Evolutionary conservation across 257 asterid species (phyloP).

Genomic region (Jacaranda copaia): DNA sequence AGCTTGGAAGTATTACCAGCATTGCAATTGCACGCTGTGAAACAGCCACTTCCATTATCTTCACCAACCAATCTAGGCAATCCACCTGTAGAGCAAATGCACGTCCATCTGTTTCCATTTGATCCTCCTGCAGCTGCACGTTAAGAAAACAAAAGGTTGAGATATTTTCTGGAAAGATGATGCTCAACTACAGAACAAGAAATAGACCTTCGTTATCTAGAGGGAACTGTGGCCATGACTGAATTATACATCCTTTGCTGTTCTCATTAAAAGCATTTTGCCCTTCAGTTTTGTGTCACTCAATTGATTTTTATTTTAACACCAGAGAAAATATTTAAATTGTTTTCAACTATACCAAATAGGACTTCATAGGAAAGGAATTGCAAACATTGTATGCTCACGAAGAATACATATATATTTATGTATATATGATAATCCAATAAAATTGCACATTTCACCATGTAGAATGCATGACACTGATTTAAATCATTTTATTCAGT

Average conservation of each 20-base stretch:
- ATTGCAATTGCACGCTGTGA: slow-evolving; percentile 73
- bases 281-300: not conserved
- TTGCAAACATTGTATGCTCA: not conserved
- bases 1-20: slow-evolving; percentile 60
- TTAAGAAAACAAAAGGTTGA: slow-evolving; percentile 32
- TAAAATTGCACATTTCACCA: not conserved
- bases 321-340: not conserved
- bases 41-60: slow-evolving; percentile 63
- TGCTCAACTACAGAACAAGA: not conserved
- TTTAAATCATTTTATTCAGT: not conserved
- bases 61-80: slow-evolving; percentile 68
- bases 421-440: not conserved
- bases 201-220: slow-evolving; percentile 2
- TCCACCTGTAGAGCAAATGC: slow-evolving; percentile 66
- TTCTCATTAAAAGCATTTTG: not conserved
- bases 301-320: not conserved
- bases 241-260: not conserved
- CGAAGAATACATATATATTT: not conserved
- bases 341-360: not conserved
- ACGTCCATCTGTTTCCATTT: slow-evolving; percentile 64
- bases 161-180: slow-evolving; percentile 22
- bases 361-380: not conserved
- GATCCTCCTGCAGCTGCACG: slow-evolving; percentile 58
- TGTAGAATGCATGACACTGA: not conserved
- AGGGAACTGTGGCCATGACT: not conserved